Evolutionary conservation across 1,284 basidiomycete genomes (phyloP).

Genomic region (Marasmius sp.): DNA sequence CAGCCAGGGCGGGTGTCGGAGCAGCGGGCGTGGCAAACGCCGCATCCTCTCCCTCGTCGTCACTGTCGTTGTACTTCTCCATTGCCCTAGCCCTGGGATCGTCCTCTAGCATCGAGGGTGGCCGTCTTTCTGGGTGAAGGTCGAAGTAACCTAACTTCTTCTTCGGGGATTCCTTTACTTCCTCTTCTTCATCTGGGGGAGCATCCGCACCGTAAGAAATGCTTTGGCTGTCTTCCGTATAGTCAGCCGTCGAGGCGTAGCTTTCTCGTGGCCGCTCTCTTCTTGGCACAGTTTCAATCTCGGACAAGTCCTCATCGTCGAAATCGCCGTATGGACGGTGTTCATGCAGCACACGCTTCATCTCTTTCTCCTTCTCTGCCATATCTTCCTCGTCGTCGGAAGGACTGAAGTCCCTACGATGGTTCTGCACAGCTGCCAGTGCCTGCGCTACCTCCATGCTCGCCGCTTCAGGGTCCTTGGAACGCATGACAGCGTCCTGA

Average conservation of each 20-base stretch:
- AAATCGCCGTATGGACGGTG: neutral
- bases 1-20: conserved; percentile 17
- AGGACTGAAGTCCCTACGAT: conserved; percentile 42
- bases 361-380: conserved; percentile 5
- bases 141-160: conserved; percentile 69
- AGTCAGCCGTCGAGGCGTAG: conserved; percentile 19
- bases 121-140: conserved; percentile 51
- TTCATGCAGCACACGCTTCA: conserved; percentile 1
- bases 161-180: conserved; percentile 19
- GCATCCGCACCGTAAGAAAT: conserved; percentile 15
- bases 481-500: conserved; percentile 49
- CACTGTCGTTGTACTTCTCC: conserved; percentile 37
- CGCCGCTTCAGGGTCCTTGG: conserved; percentile 66
- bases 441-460: conserved; percentile 72
- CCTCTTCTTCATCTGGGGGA: conserved; percentile 17
- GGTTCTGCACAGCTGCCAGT: conserved; percentile 60
- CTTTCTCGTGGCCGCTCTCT: conserved; percentile 19
- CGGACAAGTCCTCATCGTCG: conserved; percentile 40
- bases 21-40: conserved; percentile 2
- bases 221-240: conserved; percentile 13
- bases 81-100: conserved; percentile 24
- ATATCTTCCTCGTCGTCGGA: conserved; percentile 31
- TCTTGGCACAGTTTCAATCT: conserved; percentile 41
- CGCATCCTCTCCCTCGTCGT: conserved; percentile 28
- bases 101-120: conserved; percentile 13